phyloP scores from a whole-genome alignment of 1,139 yeast species.

The Kodamaea sp. region DNA sequence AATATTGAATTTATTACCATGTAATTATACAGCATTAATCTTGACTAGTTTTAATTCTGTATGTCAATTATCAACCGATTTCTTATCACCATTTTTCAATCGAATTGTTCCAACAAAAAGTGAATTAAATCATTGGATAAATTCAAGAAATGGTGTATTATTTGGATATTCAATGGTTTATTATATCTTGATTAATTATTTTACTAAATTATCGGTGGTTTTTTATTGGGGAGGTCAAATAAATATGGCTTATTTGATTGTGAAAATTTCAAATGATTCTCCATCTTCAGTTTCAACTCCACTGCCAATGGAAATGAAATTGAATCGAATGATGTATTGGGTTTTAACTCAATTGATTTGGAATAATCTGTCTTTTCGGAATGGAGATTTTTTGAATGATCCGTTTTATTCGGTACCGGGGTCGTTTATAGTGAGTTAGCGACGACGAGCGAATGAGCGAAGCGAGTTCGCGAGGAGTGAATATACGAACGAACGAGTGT shows the following conservation, averaged over 20 bases:
- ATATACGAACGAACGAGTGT: neutral
- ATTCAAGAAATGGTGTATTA: conserved; percentile 54
- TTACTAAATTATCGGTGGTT: conserved; percentile 47
- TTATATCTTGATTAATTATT: conserved; percentile 35
- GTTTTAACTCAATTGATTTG: conserved; percentile 31
- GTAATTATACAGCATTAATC: conserved; percentile 30
- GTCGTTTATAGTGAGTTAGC: conserved; percentile 12
- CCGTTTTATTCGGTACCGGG: conserved; percentile 20
- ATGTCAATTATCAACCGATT: conserved; percentile 41
- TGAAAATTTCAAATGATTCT: conserved; percentile 52
- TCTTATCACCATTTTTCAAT: conserved; percentile 51
- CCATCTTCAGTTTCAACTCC: conserved; percentile 23
- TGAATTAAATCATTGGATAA: conserved; percentile 51
- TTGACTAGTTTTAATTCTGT: conserved; percentile 47
- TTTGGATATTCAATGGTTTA: conserved; percentile 58
- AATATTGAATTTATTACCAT: conserved; percentile 31
- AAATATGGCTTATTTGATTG: conserved; percentile 50
- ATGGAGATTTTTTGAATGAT: conserved; percentile 18
- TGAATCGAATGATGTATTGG: conserved; percentile 28
- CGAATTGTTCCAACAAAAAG: conserved; percentile 43
- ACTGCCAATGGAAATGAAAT: conserved; percentile 5
- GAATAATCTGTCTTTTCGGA: conserved; percentile 18
- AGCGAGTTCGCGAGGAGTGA: too few relatives aligned
- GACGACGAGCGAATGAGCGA: neutral
- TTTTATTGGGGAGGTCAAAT: conserved; percentile 56